Evolutionary conservation across 345 rosid species (phyloP), one percentile per base, ranked within the genome.

Genomic region (Dovyalis caffra): DNA sequence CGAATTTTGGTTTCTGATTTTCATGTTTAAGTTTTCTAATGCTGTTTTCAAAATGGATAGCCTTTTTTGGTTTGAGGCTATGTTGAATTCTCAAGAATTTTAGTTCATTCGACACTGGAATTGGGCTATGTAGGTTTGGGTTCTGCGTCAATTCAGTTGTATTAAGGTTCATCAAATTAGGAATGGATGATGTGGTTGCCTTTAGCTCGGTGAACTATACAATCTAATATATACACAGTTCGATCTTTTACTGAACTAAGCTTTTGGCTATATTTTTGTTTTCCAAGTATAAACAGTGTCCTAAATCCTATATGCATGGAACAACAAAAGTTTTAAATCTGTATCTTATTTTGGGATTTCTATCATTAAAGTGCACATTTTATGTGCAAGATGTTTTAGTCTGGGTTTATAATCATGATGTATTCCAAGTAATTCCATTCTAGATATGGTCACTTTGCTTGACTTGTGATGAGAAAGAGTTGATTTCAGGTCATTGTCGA

Each of bases 401-500:
- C 23, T 68, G 8, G 32, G 33, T 6, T 43, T 6, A 26, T 26
- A 8, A n/a, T 61, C 57, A 26, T 57, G 28, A 56, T 64, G 49
- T 35, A 65, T 33, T 38, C 60, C 43, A 37, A 31, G 66, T n/a
- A 35, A 35, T 40, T 16, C 51, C 57, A 38, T 67, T 78, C 45
- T 34, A 25, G 61, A 15, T 33, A 21, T 21, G 72, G 64, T 57
- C 47, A 38, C 45, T 72, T 79, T 72, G 68, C 70, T 74, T 76
- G 15, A 57, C 31, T 12, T 76, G 75, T 75, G 80, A 82, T 80
- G 77, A 77, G 80, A 37, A 68, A 70, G 49, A 76, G 65, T 82
- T 80, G 77, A 74, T 84, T 84, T 80, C 91, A 95, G 97, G 93
- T 87, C 92, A 47, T 78, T 95, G 85, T 86, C 91, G 8, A 86